A percentile compares a stretch with the other conserved stretches of the same genome.
These are phyloP conservation scores for Suillus ampliporus DNA, from an alignment of 768 basidiomycete species.

Conservation along the genomic window DNA sequence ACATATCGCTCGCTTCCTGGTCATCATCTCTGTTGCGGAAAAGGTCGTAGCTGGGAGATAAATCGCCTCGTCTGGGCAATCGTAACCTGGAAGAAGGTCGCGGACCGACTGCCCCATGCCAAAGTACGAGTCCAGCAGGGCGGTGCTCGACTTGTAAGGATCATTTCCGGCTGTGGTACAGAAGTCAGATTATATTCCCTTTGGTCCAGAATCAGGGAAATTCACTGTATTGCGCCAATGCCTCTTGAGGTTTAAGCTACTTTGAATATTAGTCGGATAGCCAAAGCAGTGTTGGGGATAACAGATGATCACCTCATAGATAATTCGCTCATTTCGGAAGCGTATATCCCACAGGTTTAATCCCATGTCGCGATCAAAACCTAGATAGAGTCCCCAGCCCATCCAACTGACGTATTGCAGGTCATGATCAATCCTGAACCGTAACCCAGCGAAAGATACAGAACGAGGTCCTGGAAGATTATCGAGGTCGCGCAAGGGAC, in stretches of 20 bases:
- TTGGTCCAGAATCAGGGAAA: not conserved
- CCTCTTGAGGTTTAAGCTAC: conserved; percentile 66
- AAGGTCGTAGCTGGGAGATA: conserved; percentile 63
- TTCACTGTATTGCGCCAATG: conserved; percentile 61
- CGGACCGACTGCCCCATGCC: conserved; percentile 64
- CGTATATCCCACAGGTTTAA: conserved; percentile 65
- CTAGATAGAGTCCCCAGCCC: conserved; percentile 66
- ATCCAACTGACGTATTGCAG: conserved; percentile 67
- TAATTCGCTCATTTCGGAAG: conserved; percentile 61
- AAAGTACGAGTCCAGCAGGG: conserved; percentile 67
- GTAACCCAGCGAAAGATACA: conserved; percentile 62
- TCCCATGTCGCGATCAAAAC: conserved; percentile 75
- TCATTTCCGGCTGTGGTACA: conserved; percentile 56
- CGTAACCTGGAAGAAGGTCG: conserved; percentile 66
- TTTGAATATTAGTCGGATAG: not conserved
- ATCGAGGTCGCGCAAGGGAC: conserved; percentile 57
- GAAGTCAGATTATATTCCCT: not conserved
- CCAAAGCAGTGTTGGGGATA: not conserved
- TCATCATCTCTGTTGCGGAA: conserved; percentile 46
- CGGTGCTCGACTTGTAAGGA: conserved; percentile 63
- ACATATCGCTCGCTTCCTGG: conserved; percentile 60
- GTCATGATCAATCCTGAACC: conserved; percentile 59
- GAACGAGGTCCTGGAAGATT: conserved; percentile 67
- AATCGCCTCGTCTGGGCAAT: conserved; percentile 66
- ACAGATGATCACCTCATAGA: conserved; percentile 56